Percentiles rank a stretch among this genome's conserved stretches.
phyloP scores from a whole-genome alignment of 805 yeast species.

The Candida golubevii region DNA sequence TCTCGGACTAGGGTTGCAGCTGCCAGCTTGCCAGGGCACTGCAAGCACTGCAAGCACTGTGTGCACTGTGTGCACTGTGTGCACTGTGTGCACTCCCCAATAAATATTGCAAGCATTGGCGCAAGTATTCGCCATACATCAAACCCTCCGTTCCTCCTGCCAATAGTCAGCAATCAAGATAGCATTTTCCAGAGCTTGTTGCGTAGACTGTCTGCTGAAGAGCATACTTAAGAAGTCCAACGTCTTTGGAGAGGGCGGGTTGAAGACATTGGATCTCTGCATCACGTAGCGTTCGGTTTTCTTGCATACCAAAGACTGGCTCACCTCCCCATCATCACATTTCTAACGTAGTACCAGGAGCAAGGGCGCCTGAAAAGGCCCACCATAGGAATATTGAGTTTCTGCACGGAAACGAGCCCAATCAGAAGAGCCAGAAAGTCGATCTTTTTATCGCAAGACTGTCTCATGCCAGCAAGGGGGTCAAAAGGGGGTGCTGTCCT shows the following conservation, averaged over 20 bases:
- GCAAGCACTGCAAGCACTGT: too few relatives aligned
- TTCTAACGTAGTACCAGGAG: slow-evolving; percentile 36
- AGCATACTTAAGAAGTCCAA: slow-evolving; percentile 1
- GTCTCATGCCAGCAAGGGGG: too few relatives aligned
- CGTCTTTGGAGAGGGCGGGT: background rate
- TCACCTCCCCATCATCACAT: slow-evolving; percentile 28
- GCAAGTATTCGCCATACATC: slow-evolving; percentile 28
- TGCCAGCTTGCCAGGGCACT: too few relatives aligned
- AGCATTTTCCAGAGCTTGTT: slow-evolving; percentile 24
- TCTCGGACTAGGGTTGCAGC: slow-evolving; percentile 10
- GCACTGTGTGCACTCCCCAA: slow-evolving; percentile 5
- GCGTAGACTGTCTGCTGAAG: slow-evolving; percentile 2
- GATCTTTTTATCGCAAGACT: slow-evolving; percentile 10
- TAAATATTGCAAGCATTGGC: slow-evolving; percentile 8
- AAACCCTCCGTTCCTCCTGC: slow-evolving; percentile 32
- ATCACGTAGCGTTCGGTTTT: slow-evolving; percentile 24
- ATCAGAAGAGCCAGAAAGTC: slow-evolving; percentile 30
- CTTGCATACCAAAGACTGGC: slow-evolving; percentile 27
- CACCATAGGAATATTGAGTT: slow-evolving; percentile 32
- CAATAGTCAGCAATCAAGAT: slow-evolving; percentile 31
- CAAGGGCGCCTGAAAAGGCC: slow-evolving; percentile 39
- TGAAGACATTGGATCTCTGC: background rate
- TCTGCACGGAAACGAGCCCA: slow-evolving; percentile 28
- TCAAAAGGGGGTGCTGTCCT: too few relatives aligned
- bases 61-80: slow-evolving; percentile 7